Percentiles rank a stretch among this genome's conserved stretches.
phyloP scores from a whole-genome alignment of 2,329 filamentous ascomycete genomes.

The Pseudogymnoascus sp. region DNA sequence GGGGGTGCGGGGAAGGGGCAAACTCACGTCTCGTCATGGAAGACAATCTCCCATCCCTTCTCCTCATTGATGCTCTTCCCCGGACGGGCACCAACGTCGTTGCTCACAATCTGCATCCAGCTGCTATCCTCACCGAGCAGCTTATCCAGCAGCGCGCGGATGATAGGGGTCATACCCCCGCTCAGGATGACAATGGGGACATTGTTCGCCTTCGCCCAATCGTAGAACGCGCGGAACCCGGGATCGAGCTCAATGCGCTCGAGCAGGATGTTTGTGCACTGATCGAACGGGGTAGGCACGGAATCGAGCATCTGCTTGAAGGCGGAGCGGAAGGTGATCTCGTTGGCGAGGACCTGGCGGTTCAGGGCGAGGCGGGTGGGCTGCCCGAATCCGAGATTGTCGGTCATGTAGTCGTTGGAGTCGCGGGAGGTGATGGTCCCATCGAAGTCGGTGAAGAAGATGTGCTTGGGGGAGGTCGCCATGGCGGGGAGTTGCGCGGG shows the following conservation, averaged over 20 bases:
- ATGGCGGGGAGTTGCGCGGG: constrained; percentile 45
- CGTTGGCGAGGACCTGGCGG: constrained; percentile 64
- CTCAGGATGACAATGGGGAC: constrained; percentile 88
- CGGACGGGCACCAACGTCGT: constrained; percentile 60
- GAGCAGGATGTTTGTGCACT: constrained; percentile 72
- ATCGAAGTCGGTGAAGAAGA: constrained; percentile 99
- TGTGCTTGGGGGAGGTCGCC: constrained; percentile 69
- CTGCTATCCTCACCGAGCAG: constrained; percentile 68
- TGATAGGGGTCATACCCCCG: constrained; percentile 88
- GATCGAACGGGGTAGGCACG: constrained; percentile 67
- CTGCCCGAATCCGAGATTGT: constrained; percentile 79
- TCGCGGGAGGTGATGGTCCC: constrained; percentile 78
- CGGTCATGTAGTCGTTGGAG: constrained; percentile 68
- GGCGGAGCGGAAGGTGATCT: constrained; percentile 69
- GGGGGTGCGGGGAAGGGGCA: background rate
- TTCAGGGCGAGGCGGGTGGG: constrained; percentile 66
- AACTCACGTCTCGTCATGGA: constrained; percentile 71
- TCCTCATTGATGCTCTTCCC: constrained; percentile 71
- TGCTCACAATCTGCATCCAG: constrained; percentile 85
- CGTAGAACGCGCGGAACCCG: constrained; percentile 78
- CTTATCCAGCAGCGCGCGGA: constrained; percentile 71
- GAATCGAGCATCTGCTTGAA: constrained; percentile 92
- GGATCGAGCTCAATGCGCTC: constrained; percentile 85
- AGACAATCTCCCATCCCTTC: constrained; percentile 80
- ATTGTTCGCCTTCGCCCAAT: constrained; percentile 73